phyloP scores from a whole-genome alignment of 495 filamentous ascomycete genomes.

The Penicillium angulare region DNA sequence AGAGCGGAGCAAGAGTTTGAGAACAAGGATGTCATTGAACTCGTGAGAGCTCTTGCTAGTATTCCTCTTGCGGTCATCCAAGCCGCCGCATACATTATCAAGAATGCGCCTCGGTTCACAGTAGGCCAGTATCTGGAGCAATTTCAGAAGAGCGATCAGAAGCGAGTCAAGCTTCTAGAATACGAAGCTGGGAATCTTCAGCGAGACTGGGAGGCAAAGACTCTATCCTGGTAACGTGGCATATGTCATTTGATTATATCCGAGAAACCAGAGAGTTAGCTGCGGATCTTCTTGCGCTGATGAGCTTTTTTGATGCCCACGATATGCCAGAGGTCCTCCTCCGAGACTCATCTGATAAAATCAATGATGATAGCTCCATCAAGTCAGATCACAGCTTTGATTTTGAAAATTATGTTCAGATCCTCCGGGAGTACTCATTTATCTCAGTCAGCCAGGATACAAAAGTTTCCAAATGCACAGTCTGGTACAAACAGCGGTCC shows the following conservation, averaged over 20 bases:
- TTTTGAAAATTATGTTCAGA: conserved; percentile 44
- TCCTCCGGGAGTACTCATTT: conserved; percentile 41
- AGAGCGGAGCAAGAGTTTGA: conserved; percentile 7
- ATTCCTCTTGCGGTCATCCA: conserved; percentile 52
- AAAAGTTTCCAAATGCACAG: conserved; percentile 19
- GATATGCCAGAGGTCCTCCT: conserved; percentile 2
- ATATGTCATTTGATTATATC: conserved; percentile 33
- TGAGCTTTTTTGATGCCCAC: conserved; percentile 25
- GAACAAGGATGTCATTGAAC: conserved; percentile 10
- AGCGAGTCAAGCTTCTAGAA: background rate
- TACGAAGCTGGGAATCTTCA: conserved; percentile 5
- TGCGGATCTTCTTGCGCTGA: conserved; percentile 25
- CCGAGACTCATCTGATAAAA: background rate
- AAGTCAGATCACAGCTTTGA: background rate
- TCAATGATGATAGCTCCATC: background rate
- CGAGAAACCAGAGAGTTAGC: conserved; percentile 11
- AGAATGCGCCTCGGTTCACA: conserved; percentile 17
- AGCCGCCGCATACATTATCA: conserved; percentile 45
- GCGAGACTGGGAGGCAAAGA: conserved; percentile 18
- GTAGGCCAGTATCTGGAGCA: conserved; percentile 33
- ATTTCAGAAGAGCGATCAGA: conserved; percentile 19
- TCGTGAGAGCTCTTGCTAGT: conserved; percentile 37
- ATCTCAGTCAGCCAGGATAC: conserved; percentile 23
- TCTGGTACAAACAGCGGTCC: conserved; percentile 21
- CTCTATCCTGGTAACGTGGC: conserved; percentile 28